Conservation (phyloP, 208 protist species). For the Wallacemonas sp. region DNA sequence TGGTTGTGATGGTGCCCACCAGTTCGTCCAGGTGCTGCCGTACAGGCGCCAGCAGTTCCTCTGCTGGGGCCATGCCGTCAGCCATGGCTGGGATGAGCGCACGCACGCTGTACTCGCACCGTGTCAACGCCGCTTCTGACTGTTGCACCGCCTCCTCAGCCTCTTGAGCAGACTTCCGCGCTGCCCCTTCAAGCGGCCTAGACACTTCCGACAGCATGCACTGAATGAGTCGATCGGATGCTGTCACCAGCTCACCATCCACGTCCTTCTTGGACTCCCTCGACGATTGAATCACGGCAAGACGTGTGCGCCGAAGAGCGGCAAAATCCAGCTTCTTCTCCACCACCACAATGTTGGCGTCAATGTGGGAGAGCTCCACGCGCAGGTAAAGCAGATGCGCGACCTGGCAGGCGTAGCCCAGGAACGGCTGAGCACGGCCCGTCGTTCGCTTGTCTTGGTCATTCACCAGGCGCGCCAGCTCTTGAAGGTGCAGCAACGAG, state of each 20-base stretch:
- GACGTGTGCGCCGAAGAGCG: conserved; percentile 47
- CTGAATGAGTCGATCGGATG: conserved; percentile 53
- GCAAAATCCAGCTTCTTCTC: conserved; percentile 70
- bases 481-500: conserved; percentile 49
- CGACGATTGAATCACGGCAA: conserved; percentile 79
- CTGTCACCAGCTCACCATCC: conserved; percentile 62
- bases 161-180: conserved; percentile 32
- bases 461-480: conserved; percentile 59
- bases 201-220: conserved; percentile 48
- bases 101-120: conserved; percentile 11
- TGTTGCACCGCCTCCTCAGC: conserved; percentile 20
- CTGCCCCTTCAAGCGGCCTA: conserved; percentile 46
- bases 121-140: conserved; percentile 25
- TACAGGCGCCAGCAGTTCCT: background rate
- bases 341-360: conserved; percentile 83
- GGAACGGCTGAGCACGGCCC: background rate
- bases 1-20: background rate
- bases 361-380: conserved; percentile 66
- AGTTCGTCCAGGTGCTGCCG: background rate
- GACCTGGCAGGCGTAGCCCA: conserved; percentile 45
- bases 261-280: conserved; percentile 85
- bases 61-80: background rate
- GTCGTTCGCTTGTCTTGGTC: conserved; percentile 15
- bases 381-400: conserved; percentile 75
- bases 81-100: background rate